Percentiles rank a stretch among this genome's conserved stretches.
These are phyloP conservation scores for Kodamaea restingae DNA, from an alignment of 805 yeast species.

Conservation along the genomic window DNA sequence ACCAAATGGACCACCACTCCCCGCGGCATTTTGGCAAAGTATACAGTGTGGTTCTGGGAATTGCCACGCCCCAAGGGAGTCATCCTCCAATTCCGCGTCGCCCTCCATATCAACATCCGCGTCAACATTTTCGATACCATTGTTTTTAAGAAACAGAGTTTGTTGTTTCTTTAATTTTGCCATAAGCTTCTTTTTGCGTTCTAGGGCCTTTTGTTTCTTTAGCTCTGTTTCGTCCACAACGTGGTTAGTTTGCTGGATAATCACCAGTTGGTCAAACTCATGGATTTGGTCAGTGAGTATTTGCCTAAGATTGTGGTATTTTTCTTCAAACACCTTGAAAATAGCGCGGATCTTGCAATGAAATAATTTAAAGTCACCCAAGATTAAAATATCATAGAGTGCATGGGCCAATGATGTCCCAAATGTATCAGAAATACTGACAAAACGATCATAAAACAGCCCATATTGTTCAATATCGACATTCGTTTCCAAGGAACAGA, in stretches of 20 bases:
- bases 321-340: slow-evolving; percentile 31
- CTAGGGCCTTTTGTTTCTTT: slow-evolving; percentile 66
- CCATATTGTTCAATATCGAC: slow-evolving; percentile 29
- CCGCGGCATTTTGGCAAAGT: slow-evolving; percentile 73
- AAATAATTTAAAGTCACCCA: slow-evolving; percentile 37
- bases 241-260: slow-evolving; percentile 15
- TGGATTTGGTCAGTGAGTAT: slow-evolving; percentile 17
- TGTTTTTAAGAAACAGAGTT: slow-evolving; percentile 60
- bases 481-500: slow-evolving; percentile 37
- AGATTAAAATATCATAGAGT: slow-evolving; percentile 35
- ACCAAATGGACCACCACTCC: slow-evolving; percentile 67
- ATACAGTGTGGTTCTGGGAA: slow-evolving; percentile 77
- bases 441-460: slow-evolving; percentile 25
- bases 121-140: slow-evolving; percentile 26
- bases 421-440: slow-evolving; percentile 28
- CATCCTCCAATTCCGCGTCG: slow-evolving; percentile 42
- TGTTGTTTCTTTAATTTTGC: slow-evolving; percentile 82
- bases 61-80: slow-evolving; percentile 43
- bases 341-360: slow-evolving; percentile 59
- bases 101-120: slow-evolving; percentile 13
- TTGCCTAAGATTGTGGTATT: slow-evolving; percentile 19
- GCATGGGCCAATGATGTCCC: slow-evolving; percentile 35
- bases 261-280: slow-evolving; percentile 21
- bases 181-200: slow-evolving; percentile 64
- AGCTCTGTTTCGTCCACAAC: slow-evolving; percentile 32